Conservation (phyloP, 345 rosid genomes). For the Streptanthus diversifolius region DNA sequence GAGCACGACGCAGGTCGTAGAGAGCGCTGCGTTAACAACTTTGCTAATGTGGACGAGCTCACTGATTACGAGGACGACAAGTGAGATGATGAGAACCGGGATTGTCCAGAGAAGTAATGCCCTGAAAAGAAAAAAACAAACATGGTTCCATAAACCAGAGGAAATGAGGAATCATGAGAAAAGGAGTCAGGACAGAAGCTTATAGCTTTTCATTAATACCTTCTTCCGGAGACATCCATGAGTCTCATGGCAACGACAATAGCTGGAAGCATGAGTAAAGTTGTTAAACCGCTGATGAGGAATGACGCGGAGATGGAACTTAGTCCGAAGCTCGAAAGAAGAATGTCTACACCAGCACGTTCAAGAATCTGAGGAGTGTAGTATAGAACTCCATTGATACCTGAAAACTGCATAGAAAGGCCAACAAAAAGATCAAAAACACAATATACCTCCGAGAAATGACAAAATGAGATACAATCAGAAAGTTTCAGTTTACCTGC, state of each 20-base stretch:
- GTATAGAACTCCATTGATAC: constrained; percentile 92
- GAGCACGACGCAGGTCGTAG: constrained; percentile 70
- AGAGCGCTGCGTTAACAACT: constrained; percentile 57
- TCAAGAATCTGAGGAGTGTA: constrained; percentile 99
- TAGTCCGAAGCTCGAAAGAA: constrained; percentile 67
- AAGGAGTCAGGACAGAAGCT: background rate
- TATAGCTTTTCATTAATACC: constrained; percentile 37
- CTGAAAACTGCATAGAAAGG: constrained; percentile 64
- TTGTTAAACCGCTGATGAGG: constrained; percentile 86
- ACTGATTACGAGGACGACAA: constrained; percentile 56
- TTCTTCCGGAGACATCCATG: constrained; percentile 92
- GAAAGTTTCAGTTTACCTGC: constrained; percentile 48
- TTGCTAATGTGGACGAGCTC: constrained; percentile 51
- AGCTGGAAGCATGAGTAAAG: constrained; percentile 91
- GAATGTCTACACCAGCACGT: constrained; percentile 85
- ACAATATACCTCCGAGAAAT: background rate
- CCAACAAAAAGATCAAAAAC: background rate
- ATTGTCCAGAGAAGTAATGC: constrained; percentile 71
- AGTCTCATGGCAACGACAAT: constrained; percentile 89
- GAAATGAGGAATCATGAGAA: background rate
- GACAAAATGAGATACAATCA: background rate
- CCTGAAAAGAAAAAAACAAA: constrained; percentile 47
- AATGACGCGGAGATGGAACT: constrained; percentile 78
- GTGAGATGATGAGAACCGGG: constrained; percentile 72
- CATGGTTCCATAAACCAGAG: background rate